Base-by-base conservation (phyloP, 2,329 filamentous ascomycete genomes). In the Pestalotiopsis sp. region DNA sequence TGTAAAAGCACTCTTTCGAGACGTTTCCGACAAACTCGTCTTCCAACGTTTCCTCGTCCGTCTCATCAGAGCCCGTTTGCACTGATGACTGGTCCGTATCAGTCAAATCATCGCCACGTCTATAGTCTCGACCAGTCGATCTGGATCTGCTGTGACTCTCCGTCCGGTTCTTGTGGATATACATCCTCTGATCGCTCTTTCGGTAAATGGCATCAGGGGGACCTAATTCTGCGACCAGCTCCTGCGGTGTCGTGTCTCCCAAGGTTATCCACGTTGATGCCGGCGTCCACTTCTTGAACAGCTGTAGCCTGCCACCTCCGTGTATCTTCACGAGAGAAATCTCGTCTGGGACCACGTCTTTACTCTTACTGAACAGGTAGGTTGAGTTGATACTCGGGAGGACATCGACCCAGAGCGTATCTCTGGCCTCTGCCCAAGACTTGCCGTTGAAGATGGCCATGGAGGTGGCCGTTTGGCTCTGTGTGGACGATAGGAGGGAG, bases 161-260 rank as follows among this genome's bases (percentile, higher is more conserved):
- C 4, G 85, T 82, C 25, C 88, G 83, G 73, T 87, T 84, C 78
- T 91, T 90, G 78, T 97, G 95, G 66, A 97, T 96, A 13, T 93
- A 92, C 82, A 98, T 92, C 63, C 93, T 89, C 77, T 94, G 91
- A 77, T 97, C 94, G 75, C 92, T 93, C 81, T 97, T 97, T 71
- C 93, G 90, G 80, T 98, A 98, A 59, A 97, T 97, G 23, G 95
- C 93, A 78, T 98, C 95, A 1, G 96, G 96, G 4, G 96, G 94
- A 0, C 96, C 96, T 7, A 99, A 87, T 76, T 97, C 95, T 68
- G 93, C 92, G 23, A 98, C 89, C 2, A 99, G 83, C 73, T 98
- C 94, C 81, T 99, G 96, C 0, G 94, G 93, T 1, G 93, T 97
- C 0, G 95, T 98, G 77, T 96, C 90, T 60, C 94, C 94, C 0